Conservation (phyloP, 2,329 filamentous ascomycete species). For the Exophiala viscosa region DNA sequence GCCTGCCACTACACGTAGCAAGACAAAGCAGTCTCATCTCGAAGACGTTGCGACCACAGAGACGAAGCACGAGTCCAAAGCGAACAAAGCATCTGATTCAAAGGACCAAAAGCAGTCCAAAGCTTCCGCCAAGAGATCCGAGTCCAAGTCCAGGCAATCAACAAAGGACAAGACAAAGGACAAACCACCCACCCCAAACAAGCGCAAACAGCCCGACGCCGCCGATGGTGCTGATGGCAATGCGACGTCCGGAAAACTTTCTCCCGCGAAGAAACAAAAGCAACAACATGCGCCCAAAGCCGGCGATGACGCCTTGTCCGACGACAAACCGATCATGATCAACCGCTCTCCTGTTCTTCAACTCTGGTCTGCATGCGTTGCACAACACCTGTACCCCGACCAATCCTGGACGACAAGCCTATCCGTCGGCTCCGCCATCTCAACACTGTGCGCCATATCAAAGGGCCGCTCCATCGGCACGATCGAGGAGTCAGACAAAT, state of each 20-base stretch:
- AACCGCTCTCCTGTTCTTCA: slow-evolving; percentile 25
- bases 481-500: slow-evolving; percentile 13
- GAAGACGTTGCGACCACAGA: slow-evolving; percentile 9
- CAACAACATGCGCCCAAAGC: slow-evolving; percentile 7
- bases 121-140: not conserved
- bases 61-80: not conserved
- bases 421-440: slow-evolving; percentile 19
- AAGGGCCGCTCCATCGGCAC: slow-evolving; percentile 23
- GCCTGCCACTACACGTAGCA: slow-evolving; percentile 16
- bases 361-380: slow-evolving; percentile 23
- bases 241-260: not conserved
- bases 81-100: not conserved
- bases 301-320: not conserved
- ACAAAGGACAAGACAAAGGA: not conserved
- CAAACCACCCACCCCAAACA: not conserved
- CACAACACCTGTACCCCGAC: slow-evolving; percentile 17
- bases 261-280: slow-evolving; percentile 2
- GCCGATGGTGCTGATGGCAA: not conserved
- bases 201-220: too few relatives aligned
- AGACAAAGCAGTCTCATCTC: slow-evolving; percentile 12
- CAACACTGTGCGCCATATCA: slow-evolving; percentile 23
- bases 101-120: not conserved
- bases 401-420: slow-evolving; percentile 18
- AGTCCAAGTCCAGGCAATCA: not conserved
- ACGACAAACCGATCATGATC: slow-evolving; percentile 20